These are phyloP conservation scores for Penicillium antarcticum DNA, from an alignment of 495 filamentous ascomycete species.

Conservation along the genomic window DNA sequence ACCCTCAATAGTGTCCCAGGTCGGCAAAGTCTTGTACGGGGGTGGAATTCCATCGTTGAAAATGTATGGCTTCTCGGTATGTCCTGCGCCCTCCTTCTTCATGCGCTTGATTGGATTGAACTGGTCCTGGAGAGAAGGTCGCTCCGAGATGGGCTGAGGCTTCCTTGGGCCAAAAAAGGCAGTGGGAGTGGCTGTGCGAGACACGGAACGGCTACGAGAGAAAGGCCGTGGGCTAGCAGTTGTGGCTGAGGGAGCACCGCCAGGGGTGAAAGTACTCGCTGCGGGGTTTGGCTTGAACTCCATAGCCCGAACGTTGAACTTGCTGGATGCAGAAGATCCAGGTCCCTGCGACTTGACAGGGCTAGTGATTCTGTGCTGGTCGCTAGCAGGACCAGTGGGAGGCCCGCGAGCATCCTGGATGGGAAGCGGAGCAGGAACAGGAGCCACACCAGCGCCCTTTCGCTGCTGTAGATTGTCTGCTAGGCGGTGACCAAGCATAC, in stretches of 20 bases:
- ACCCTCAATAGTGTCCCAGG: conserved; percentile 64
- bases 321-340: conserved; percentile 51
- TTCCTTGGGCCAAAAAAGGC: conserved; percentile 60
- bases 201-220: conserved; percentile 46
- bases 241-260: conserved; percentile 46
- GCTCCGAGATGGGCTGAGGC: conserved; percentile 50
- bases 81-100: conserved; percentile 51
- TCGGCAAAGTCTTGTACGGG: conserved; percentile 74
- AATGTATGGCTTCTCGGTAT: conserved; percentile 44
- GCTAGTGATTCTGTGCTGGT: conserved; percentile 40
- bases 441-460: conserved; percentile 42
- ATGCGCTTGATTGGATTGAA: conserved; percentile 77
- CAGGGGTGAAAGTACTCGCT: conserved; percentile 75
- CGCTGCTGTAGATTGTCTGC: conserved; percentile 55
- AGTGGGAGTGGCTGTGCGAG: conserved; percentile 47
- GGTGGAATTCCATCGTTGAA: conserved; percentile 73
- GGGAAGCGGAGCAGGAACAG: conserved; percentile 53
- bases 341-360: conserved; percentile 48
- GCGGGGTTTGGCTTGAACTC: conserved; percentile 83
- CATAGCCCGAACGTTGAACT: conserved; percentile 77
- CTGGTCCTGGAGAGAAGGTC: conserved; percentile 58
- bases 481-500: conserved; percentile 52
- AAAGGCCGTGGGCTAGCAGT: conserved; percentile 64
- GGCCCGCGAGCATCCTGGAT: conserved; percentile 50
- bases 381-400: conserved; percentile 46